These are phyloP conservation scores for Trichosporon sp. DNA, from an alignment of 1,284 basidiomycete species.

Conservation along the genomic window DNA sequence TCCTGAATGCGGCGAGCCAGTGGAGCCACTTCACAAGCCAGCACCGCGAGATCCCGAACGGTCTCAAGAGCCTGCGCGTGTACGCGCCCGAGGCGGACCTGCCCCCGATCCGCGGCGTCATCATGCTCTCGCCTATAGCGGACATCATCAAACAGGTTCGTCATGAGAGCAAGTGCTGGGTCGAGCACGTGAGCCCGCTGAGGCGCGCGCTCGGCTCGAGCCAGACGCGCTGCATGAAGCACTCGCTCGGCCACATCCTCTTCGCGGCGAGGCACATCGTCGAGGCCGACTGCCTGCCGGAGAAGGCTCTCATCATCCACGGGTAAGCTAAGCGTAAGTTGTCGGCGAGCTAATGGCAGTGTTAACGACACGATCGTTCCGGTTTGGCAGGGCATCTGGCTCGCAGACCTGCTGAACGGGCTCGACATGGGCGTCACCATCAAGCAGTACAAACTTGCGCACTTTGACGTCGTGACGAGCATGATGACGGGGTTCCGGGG, in stretches of 20 bases:
- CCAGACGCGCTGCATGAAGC: conserved; percentile 46
- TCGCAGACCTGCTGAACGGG: conserved; percentile 47
- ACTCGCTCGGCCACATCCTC: conserved; percentile 49
- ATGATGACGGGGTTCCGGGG: conserved; percentile 36
- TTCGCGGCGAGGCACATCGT: conserved; percentile 48
- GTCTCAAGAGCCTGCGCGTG: conserved; percentile 32
- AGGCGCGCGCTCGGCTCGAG: conserved; percentile 44
- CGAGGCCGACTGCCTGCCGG: conserved; percentile 41
- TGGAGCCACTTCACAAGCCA: conserved; percentile 13
- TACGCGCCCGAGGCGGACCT: conserved; percentile 45
- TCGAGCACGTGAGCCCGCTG: conserved; percentile 48
- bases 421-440: conserved; percentile 47
- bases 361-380: conserved; percentile 44
- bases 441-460: conserved; percentile 43
- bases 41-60: conserved; percentile 22
- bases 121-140: conserved; percentile 44
- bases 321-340: conserved; percentile 22
- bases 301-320: conserved; percentile 47
- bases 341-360: neutral
- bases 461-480: conserved; percentile 41
- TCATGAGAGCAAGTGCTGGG: conserved; percentile 38
- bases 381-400: conserved; percentile 43
- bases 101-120: conserved; percentile 43
- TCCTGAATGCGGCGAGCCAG: conserved; percentile 18
- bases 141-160: conserved; percentile 50